phyloP scores from a whole-genome alignment of 1,139 yeast species.

The Zygosaccharomyces pseudobailii region DNA sequence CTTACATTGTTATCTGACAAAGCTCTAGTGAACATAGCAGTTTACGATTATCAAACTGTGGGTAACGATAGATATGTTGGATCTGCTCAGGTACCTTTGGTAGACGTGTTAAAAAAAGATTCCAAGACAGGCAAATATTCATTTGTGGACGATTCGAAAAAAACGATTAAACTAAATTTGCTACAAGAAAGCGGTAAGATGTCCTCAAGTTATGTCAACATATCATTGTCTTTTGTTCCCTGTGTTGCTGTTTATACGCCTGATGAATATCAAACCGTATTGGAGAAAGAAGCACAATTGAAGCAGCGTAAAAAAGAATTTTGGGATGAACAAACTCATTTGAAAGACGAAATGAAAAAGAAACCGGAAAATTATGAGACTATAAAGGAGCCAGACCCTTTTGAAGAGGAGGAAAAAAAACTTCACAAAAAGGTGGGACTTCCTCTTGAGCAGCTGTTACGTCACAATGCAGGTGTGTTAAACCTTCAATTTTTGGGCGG shows the following conservation, averaged over 20 bases:
- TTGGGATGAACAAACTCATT: slow-evolving; percentile 39
- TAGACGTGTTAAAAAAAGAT: slow-evolving; percentile 47
- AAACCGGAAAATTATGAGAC: slow-evolving; percentile 62
- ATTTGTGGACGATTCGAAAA: slow-evolving; percentile 34
- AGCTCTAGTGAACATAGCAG: slow-evolving; percentile 53
- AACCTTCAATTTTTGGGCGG: slow-evolving; percentile 51
- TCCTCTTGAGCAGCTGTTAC: slow-evolving; percentile 48
- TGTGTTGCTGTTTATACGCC: slow-evolving; percentile 57
- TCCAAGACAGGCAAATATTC: slow-evolving; percentile 42
- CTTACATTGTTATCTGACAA: slow-evolving; percentile 59
- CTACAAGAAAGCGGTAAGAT: slow-evolving; percentile 40
- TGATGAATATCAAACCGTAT: slow-evolving; percentile 47
- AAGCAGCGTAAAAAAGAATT: slow-evolving; percentile 39
- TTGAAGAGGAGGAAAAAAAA: slow-evolving; percentile 35
- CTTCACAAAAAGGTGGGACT: slow-evolving; percentile 43
- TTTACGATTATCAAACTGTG: slow-evolving; percentile 62
- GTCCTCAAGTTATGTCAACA: slow-evolving; percentile 47
- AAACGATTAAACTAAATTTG: slow-evolving; percentile 42
- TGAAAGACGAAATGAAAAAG: slow-evolving; percentile 48
- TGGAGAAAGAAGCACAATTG: slow-evolving; percentile 38
- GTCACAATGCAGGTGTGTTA: slow-evolving; percentile 58
- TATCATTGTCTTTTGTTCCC: slow-evolving; percentile 61
- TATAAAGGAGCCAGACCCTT: slow-evolving; percentile 48
- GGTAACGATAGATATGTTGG: slow-evolving; percentile 65
- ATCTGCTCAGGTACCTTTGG: slow-evolving; percentile 46